phyloP scores from a whole-genome alignment of 768 basidiomycete genomes.

The Baorangia bicolor region DNA sequence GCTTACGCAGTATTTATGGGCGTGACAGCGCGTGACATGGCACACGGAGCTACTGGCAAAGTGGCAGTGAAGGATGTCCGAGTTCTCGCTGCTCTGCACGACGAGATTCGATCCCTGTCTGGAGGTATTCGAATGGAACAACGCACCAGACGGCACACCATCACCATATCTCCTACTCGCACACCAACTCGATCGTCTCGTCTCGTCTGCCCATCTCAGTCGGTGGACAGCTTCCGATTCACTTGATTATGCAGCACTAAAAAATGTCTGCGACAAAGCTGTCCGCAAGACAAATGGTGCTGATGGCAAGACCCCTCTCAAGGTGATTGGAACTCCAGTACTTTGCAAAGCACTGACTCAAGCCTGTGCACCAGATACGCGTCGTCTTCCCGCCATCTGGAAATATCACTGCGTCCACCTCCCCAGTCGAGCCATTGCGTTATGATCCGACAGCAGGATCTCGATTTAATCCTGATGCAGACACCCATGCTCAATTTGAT shows the following conservation, averaged over 20 bases:
- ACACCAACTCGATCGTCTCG: slow-evolving; percentile 61
- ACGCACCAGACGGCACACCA: slow-evolving; percentile 45
- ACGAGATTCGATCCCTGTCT: slow-evolving; percentile 59
- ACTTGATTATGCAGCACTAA: slow-evolving; percentile 42
- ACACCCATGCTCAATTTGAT: slow-evolving; percentile 26
- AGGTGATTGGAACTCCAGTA: slow-evolving; percentile 12
- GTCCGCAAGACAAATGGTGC: slow-evolving; percentile 31
- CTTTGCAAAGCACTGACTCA: neutral
- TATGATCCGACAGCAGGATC: slow-evolving; percentile 42
- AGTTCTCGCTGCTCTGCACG: slow-evolving; percentile 47
- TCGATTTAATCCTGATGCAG: slow-evolving; percentile 35
- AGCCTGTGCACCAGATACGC: slow-evolving; percentile 44
- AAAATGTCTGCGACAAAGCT: slow-evolving; percentile 44
- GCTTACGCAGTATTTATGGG: slow-evolving; percentile 17
- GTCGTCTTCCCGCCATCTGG: slow-evolving; percentile 46
- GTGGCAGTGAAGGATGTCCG: slow-evolving; percentile 2
- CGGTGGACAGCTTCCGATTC: slow-evolving; percentile 42
- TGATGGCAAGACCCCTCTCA: slow-evolving; percentile 16
- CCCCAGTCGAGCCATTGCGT: slow-evolving; percentile 32
- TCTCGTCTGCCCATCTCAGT: slow-evolving; percentile 48
- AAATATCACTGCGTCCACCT: slow-evolving; percentile 35
- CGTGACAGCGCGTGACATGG: slow-evolving; percentile 24
- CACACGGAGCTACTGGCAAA: neutral
- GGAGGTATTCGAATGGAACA: slow-evolving; percentile 53
- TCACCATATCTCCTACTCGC: slow-evolving; percentile 62